Percentiles rank a stretch among this genome's conserved stretches.
Evolutionary conservation across 2,329 filamentous ascomycete genomes (phyloP).

Genomic region (Malbranchea zuffiana): DNA sequence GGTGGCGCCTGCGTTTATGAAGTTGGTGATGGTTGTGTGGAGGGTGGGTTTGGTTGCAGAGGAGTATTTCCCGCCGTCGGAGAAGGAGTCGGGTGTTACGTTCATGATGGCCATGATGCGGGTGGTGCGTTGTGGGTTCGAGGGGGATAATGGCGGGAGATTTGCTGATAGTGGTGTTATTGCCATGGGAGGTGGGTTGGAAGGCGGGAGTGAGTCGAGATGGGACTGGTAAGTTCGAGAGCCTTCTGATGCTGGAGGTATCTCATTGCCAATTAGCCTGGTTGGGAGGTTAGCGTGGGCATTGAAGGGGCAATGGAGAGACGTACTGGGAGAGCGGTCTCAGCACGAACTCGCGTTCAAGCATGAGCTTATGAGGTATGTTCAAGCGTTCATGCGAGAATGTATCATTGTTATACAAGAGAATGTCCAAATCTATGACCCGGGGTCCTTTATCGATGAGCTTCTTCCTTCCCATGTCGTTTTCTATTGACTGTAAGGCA

Average conservation of each 20-base stretch:
- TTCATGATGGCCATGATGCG: slow-evolving; percentile 91
- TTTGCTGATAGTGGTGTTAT: slow-evolving; percentile 29
- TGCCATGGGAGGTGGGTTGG: slow-evolving; percentile 28
- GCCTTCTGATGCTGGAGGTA: slow-evolving; percentile 27
- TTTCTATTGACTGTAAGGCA: slow-evolving; percentile 73
- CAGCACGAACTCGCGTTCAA: slow-evolving; percentile 88
- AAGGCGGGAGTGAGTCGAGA: slow-evolving; percentile 26
- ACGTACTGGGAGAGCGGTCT: slow-evolving; percentile 57
- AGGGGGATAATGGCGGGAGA: slow-evolving; percentile 48
- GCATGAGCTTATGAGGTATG: slow-evolving; percentile 73
- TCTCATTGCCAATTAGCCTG: slow-evolving; percentile 15
- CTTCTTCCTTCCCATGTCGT: slow-evolving; percentile 66
- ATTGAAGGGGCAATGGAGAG: not conserved
- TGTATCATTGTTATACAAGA: slow-evolving; percentile 62
- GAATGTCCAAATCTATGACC: slow-evolving; percentile 87
- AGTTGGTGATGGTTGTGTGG: slow-evolving; percentile 46
- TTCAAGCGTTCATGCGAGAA: slow-evolving; percentile 63
- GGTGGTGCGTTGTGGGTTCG: slow-evolving; percentile 49
- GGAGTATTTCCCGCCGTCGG: slow-evolving; percentile 64
- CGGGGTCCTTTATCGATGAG: slow-evolving; percentile 85
- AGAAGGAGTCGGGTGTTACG: slow-evolving; percentile 92
- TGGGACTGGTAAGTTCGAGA: slow-evolving; percentile 26
- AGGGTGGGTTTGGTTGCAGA: slow-evolving; percentile 41
- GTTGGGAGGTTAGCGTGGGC: not conserved
- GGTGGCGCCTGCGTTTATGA: slow-evolving; percentile 60